Base-by-base conservation (phyloP, 2,329 filamentous ascomycete species). In the Fusarium heterosporum region DNA sequence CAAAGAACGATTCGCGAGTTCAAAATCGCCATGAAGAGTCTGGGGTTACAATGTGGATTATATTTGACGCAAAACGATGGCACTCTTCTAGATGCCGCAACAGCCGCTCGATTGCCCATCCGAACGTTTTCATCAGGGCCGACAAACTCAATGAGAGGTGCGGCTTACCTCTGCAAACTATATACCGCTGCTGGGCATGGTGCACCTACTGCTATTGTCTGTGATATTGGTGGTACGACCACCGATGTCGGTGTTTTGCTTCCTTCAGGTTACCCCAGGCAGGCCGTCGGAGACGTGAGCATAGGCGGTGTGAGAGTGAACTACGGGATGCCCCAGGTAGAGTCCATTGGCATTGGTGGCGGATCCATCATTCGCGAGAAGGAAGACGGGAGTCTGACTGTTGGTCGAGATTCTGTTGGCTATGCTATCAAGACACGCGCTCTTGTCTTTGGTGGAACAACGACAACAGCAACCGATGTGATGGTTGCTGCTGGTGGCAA, bases 161-260 rank as follows among this genome's bases (percentile, higher is more conserved):
- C 82, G 3, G 84, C 83, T 1, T 84, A 83, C 55, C 73, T 87
- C 2, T 50, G 50, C 22, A 32, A 38, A 26, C 77, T 82, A 7
- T 82, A 87, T 2, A 40, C 40, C 2, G 54, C 54, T 3, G 46
- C 34, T 3, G 63, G 55, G 9, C 12, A 16, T n/a, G 63, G 54
- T 9, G 48, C 52, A 6, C 25, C 52, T n/a, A 25, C 54, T 4
- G 41, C 64, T 51, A 70, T 26, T 47, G 83, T 87, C 0, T 79
- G 85, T 6, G 84, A 86, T 69, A 80, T 87, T 19, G 84, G 84
- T 6, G 84, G 84, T 14, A 87, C 84, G 0, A 87, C 84, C 0
- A 80, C 83, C 1, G 84, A 87, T 56, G 80, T 84, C 8, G 83
- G 84, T 6, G 69, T 84, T 0, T 64, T 87, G 6, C 4, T 84